phyloP scores from a whole-genome alignment of 1,284 basidiomycete species.

The Trametes versicolor region DNA sequence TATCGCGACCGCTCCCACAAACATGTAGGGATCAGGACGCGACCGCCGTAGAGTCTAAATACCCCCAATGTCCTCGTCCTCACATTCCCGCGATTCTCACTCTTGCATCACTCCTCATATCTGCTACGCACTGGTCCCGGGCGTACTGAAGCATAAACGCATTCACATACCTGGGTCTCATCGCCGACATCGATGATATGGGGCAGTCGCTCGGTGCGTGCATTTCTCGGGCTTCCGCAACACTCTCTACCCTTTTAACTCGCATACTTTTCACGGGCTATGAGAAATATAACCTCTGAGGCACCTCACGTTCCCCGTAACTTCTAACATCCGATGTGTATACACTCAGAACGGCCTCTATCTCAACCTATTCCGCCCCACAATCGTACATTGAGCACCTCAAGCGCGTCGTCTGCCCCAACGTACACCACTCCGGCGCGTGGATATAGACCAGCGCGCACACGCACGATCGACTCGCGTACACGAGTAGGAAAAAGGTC shows the following conservation, averaged over 20 bases:
- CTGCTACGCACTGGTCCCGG: too few species aligned
- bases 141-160: slow-evolving; percentile 67
- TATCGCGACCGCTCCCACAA: too few species aligned
- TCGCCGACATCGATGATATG: slow-evolving; percentile 73
- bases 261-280: slow-evolving; percentile 52
- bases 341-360: slow-evolving; percentile 65
- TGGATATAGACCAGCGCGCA: slow-evolving; percentile 5
- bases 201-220: slow-evolving; percentile 72
- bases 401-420: slow-evolving; percentile 56
- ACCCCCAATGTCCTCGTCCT: too few species aligned
- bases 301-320: too few species aligned
- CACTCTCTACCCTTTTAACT: too few species aligned
- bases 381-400: slow-evolving; percentile 63
- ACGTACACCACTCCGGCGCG: slow-evolving; percentile 43
- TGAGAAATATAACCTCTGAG: slow-evolving; percentile 56
- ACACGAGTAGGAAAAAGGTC: slow-evolving; percentile 20
- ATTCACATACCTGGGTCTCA: slow-evolving; percentile 73
- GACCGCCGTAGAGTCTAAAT: too few species aligned
- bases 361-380: slow-evolving; percentile 66
- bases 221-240: too few species aligned
- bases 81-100: too few species aligned
- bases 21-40: too few species aligned
- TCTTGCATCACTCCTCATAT: too few species aligned
- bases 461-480: slow-evolving; percentile 15
- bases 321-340: background rate